Evolutionary conservation across 2,329 filamentous ascomycete genomes (phyloP).

Genomic region (Aspergillus unguis): DNA sequence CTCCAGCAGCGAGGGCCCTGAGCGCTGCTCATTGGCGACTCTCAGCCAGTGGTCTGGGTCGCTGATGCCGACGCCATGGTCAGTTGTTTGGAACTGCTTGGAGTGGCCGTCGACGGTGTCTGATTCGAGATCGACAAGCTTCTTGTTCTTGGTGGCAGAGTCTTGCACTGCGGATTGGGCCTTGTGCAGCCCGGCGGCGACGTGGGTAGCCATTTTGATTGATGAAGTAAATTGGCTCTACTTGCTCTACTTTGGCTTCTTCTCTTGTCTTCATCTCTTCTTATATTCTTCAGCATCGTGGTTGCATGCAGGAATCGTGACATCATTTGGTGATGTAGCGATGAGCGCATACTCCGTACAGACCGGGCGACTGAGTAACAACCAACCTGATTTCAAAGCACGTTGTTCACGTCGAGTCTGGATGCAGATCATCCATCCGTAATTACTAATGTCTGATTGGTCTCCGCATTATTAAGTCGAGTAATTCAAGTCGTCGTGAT

Average conservation of each 20-base stretch:
- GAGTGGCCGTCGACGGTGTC: slow-evolving; percentile 54
- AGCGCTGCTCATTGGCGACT: slow-evolving; percentile 58
- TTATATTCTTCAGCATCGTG: too few species aligned
- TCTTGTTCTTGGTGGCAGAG: slow-evolving; percentile 38
- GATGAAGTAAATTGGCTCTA: neutral
- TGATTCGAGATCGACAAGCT: slow-evolving; percentile 59
- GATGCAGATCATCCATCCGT: neutral
- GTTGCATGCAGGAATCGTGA: neutral
- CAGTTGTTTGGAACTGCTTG: slow-evolving; percentile 65
- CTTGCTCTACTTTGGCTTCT: too few species aligned
- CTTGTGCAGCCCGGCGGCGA: slow-evolving; percentile 30
- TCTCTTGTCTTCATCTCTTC: too few species aligned
- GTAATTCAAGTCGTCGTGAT: neutral
- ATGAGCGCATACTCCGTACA: neutral
- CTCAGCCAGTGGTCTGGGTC: slow-evolving; percentile 78
- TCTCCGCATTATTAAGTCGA: neutral
- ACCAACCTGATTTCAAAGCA: too few species aligned
- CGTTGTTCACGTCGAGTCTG: too few species aligned
- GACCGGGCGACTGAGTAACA: too few species aligned
- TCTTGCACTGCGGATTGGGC: slow-evolving; percentile 26
- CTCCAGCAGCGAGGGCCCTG: slow-evolving; percentile 67
- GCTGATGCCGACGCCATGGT: slow-evolving; percentile 70
- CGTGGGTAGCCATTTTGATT: slow-evolving; percentile 24
- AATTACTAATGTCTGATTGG: neutral
- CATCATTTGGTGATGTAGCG: slow-evolving; percentile 5